Percentiles rank a stretch among this genome's conserved stretches.
Conservation (phyloP, 129 eudicot species). For the Tagetes erecta region DNA sequence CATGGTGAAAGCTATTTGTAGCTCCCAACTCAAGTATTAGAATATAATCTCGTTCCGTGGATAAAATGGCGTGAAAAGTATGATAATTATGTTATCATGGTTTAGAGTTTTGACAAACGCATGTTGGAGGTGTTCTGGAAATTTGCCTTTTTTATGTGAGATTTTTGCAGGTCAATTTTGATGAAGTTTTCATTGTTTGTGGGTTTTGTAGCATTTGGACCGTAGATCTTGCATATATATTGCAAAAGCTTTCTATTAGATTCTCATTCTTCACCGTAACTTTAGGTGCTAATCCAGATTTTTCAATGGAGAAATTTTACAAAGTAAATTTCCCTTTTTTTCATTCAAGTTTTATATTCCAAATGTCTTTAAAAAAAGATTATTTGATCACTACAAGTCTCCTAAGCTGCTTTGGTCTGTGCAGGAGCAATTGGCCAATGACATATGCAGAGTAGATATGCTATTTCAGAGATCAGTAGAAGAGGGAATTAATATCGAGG, state of each 20-base stretch:
- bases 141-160: constrained; percentile 1
- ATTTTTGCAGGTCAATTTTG: constrained; percentile 7
- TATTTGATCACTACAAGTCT: not conserved
- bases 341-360: not conserved
- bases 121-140: not conserved
- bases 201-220: constrained; percentile 90
- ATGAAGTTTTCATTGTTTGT: constrained; percentile 14
- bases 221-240: constrained; percentile 91
- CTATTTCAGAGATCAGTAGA: constrained; percentile 77
- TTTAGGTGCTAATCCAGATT: constrained; percentile 88
- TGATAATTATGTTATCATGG: not conserved
- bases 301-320: constrained; percentile 85
- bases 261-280: constrained; percentile 94
- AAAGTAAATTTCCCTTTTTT: constrained; percentile 53
- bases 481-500: constrained; percentile 89
- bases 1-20: not conserved
- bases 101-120: not conserved
- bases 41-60: not conserved
- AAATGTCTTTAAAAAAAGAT: not conserved
- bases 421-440: constrained; percentile 93
- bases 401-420: constrained; percentile 14
- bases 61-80: not conserved
- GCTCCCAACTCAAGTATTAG: not conserved
- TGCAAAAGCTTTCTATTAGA: constrained; percentile 75
- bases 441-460: constrained; percentile 77